Percentiles rank a stretch among this genome's conserved stretches.
Evolutionary conservation across 352 stramenopile genomes (phyloP).

Genomic region (Phytophthora pini): DNA sequence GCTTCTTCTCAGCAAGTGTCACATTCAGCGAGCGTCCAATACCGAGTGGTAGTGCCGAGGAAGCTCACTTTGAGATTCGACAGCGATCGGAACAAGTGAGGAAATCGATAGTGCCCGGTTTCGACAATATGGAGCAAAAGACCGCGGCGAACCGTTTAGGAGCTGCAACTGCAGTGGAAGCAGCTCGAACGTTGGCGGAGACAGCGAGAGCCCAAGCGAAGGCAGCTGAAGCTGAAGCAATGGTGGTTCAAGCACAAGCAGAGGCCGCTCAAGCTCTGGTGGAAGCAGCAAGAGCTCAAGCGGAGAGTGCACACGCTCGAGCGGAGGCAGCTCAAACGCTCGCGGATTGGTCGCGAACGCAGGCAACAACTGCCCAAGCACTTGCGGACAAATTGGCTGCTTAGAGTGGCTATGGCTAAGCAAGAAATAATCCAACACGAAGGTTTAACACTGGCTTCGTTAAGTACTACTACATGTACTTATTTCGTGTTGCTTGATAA

Average conservation of each 20-base stretch:
- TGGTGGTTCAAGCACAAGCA: constrained; percentile 31
- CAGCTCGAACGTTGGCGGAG: constrained; percentile 19
- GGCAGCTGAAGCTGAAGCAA: constrained; percentile 28
- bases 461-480: too few relatives aligned
- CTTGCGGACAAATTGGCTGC: constrained; percentile 20
- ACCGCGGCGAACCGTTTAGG: constrained; percentile 6
- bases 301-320: constrained; percentile 24
- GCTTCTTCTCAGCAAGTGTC: background rate
- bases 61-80: constrained; percentile 14
- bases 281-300: constrained; percentile 28
- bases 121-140: background rate
- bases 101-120: background rate
- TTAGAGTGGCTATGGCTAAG: background rate
- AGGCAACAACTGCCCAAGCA: constrained; percentile 18
- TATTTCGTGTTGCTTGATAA: too few relatives aligned
- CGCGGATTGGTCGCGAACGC: constrained; percentile 20
- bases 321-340: constrained; percentile 23
- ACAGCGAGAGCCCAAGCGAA: constrained; percentile 33
- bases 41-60: background rate
- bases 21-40: constrained; percentile 3
- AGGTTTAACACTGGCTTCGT: too few relatives aligned
- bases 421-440: too few relatives aligned
- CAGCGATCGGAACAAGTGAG: constrained; percentile 1
- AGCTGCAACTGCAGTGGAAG: constrained; percentile 14
- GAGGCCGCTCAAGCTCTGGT: constrained; percentile 27